phyloP scores from a whole-genome alignment of 2,329 filamentous ascomycete genomes.

The Botrytis squamosa region DNA sequence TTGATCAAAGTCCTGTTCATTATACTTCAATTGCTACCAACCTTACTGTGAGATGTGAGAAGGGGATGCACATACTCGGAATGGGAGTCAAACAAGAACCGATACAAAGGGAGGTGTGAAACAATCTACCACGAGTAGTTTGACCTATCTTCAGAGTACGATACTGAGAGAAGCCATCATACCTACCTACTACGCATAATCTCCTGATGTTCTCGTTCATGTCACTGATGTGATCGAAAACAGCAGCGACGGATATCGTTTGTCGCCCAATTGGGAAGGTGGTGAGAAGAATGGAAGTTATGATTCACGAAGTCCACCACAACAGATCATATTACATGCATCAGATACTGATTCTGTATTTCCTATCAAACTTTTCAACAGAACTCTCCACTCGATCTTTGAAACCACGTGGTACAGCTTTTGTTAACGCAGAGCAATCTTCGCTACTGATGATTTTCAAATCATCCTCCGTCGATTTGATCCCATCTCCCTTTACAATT shows the following conservation, averaged over 20 bases:
- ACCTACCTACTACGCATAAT: neutral
- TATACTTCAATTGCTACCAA: neutral
- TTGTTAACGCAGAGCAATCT: neutral
- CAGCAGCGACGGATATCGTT: neutral
- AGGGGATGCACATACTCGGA: neutral
- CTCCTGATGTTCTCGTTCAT: neutral
- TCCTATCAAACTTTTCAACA: neutral
- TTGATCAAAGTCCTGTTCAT: neutral
- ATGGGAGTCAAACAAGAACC: neutral
- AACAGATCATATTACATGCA: neutral
- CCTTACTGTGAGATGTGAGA: neutral
- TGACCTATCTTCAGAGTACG: neutral
- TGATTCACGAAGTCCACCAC: neutral
- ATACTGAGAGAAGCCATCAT: neutral
- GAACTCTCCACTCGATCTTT: neutral
- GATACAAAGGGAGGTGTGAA: neutral
- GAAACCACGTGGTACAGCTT: neutral
- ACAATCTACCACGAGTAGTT: neutral
- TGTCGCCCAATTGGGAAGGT: neutral
- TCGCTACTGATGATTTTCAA: neutral
- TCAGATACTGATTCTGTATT: neutral
- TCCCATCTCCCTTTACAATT: neutral
- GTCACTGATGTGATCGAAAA: neutral
- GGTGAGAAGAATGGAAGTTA: neutral
- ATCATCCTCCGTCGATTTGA: neutral